Conservation (phyloP, 78 protist species). For the Acrasis kona region DNA sequence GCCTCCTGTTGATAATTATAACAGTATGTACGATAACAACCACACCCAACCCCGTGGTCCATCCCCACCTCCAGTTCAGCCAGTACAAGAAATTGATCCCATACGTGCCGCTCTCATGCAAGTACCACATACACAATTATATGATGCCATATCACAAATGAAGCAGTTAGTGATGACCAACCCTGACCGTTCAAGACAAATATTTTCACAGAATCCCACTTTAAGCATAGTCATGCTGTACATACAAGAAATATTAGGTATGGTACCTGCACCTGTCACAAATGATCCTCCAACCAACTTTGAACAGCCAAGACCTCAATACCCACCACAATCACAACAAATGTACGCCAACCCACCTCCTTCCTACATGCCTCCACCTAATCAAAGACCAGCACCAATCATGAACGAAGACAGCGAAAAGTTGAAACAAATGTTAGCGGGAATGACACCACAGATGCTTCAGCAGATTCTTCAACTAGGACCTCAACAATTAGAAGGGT, state of each 20-base stretch:
- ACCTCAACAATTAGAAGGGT: background rate
- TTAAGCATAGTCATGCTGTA: background rate
- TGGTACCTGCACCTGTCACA: background rate
- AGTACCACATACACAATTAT: conserved; percentile 3
- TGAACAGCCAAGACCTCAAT: background rate
- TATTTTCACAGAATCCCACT: conserved; percentile 40
- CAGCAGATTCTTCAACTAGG: background rate
- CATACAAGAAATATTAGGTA: background rate
- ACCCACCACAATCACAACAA: background rate
- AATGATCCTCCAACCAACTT: background rate
- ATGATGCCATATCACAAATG: conserved; percentile 9
- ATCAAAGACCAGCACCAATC: background rate
- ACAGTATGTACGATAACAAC: no score
- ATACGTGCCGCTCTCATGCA: background rate
- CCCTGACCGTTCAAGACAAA: conserved; percentile 48
- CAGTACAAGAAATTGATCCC: background rate
- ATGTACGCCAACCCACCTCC: background rate
- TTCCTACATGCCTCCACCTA: no score
- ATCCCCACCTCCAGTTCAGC: no score
- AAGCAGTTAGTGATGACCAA: conserved; percentile 20
- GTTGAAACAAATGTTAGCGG: background rate
- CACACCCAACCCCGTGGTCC: no score
- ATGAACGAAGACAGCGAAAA: background rate
- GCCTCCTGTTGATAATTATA: no score
- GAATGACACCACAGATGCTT: background rate